Evolutionary conservation across 2,329 filamentous ascomycete species (phyloP).

Genomic region (Malbranchea zuffiana): DNA sequence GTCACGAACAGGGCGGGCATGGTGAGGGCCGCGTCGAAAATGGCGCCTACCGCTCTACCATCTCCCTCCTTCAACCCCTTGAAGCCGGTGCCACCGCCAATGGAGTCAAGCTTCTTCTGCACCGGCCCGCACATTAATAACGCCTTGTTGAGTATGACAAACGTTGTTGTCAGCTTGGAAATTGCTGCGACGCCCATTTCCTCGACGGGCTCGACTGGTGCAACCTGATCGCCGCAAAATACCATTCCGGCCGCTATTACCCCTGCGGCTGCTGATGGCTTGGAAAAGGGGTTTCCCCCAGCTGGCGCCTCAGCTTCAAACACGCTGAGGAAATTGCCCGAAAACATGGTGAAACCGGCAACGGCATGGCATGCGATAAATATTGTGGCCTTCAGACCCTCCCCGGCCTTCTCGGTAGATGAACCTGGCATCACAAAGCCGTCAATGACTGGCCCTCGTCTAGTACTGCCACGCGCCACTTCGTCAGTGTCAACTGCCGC

Average conservation of each 20-base stretch:
- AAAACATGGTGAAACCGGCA: not conserved
- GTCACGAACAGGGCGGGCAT: not conserved
- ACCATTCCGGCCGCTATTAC: not conserved
- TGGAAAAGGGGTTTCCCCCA: not conserved
- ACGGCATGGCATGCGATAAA: not conserved
- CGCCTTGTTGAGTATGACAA: not conserved
- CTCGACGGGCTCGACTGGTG: not conserved
- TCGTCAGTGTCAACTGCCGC: too few species aligned
- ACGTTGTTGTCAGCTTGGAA: not conserved
- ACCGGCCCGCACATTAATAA: not conserved
- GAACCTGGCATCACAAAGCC: too few species aligned
- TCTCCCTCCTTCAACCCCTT: too few species aligned
- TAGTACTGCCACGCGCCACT: too few species aligned
- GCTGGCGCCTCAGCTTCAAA: constrained; percentile 1
- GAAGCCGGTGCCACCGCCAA: too few species aligned
- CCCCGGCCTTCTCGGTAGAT: too few species aligned
- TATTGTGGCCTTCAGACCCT: too few species aligned
- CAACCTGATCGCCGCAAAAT: not conserved
- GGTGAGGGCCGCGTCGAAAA: not conserved
- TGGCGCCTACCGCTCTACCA: not conserved
- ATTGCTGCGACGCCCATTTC: not conserved
- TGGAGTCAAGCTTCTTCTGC: not conserved
- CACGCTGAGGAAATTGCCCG: not conserved
- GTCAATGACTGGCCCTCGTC: too few species aligned
- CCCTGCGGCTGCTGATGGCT: not conserved